Conservation (phyloP, 2,329 filamentous ascomycete species). For the Cladophialophora exuberans region DNA sequence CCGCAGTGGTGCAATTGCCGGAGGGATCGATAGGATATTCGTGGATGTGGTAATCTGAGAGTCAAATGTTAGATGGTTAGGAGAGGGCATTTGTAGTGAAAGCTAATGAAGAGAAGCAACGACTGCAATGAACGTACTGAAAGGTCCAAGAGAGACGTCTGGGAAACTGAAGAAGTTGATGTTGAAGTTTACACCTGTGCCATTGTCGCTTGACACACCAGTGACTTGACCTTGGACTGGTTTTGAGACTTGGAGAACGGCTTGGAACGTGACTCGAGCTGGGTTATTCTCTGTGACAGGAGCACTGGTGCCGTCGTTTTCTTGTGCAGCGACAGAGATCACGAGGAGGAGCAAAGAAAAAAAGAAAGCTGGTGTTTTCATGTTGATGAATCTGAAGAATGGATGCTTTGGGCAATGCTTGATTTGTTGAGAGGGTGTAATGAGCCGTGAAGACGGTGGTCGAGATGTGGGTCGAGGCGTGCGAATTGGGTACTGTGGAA, state of each 20-base stretch:
- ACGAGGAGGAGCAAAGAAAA: conserved; percentile 31
- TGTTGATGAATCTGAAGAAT: background rate
- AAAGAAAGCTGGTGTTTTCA: conserved; percentile 32
- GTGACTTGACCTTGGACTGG: conserved; percentile 58
- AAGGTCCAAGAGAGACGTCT: conserved; percentile 57
- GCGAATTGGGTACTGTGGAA: background rate
- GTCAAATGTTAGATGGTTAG: background rate
- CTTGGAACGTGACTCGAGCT: conserved; percentile 56
- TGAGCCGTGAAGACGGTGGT: background rate
- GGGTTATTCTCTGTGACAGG: conserved; percentile 61
- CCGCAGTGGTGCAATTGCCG: conserved; percentile 72
- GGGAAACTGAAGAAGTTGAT: conserved; percentile 64
- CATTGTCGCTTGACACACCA: conserved; percentile 51
- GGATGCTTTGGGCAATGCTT: background rate
- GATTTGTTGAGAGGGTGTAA: too few relatives aligned
- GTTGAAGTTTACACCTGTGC: conserved; percentile 59
- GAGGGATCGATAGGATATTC: conserved; percentile 62
- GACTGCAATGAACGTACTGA: conserved; percentile 62
- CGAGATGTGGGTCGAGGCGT: background rate
- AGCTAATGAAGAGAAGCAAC: too few relatives aligned
- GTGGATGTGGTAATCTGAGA: conserved; percentile 73
- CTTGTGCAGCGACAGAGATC: conserved; percentile 30
- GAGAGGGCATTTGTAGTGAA: background rate
- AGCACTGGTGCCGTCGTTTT: conserved; percentile 51
- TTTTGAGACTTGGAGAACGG: conserved; percentile 58